Evolutionary conservation across 2,329 filamentous ascomycete genomes (phyloP).

Genomic region (Diaporthe aspalathi): DNA sequence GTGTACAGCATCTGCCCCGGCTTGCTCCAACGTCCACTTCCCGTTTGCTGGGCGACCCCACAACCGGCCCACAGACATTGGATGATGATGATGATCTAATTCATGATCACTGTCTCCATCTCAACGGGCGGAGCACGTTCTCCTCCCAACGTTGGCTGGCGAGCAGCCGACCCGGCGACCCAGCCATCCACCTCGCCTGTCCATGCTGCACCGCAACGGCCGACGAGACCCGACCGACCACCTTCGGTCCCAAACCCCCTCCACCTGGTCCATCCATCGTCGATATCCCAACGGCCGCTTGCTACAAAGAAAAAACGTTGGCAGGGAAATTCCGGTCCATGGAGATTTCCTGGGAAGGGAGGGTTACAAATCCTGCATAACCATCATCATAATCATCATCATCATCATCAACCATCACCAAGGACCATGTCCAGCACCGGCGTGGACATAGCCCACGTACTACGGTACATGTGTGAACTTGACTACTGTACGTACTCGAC

Average conservation of each 20-base stretch:
- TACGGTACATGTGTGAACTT: neutral
- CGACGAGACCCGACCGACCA: neutral
- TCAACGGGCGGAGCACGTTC: constrained; percentile 7
- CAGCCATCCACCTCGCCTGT: neutral
- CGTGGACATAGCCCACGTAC: neutral
- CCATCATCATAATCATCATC: no score
- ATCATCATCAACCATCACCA: no score
- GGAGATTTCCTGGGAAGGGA: constrained; percentile 15
- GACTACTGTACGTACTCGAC: neutral
- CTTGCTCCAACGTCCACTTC: constrained; percentile 2
- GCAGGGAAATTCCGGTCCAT: neutral
- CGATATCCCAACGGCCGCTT: constrained; percentile 13
- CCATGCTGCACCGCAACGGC: neutral
- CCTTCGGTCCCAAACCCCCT: constrained; percentile 18
- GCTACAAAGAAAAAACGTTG: neutral
- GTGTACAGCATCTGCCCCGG: no score
- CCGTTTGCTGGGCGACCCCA: constrained; percentile 25
- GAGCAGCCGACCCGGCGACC: no score
- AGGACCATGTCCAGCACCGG: neutral
- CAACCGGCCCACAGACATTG: constrained; percentile 23
- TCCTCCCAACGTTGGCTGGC: no score
- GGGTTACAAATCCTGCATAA: neutral
- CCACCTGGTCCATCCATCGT: constrained; percentile 12
- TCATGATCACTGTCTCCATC: constrained; percentile 9
- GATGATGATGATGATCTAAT: constrained; percentile 24